Evolutionary conservation across 495 filamentous ascomycete species (phyloP).

Genomic region (Aspergillus nanangensis): DNA sequence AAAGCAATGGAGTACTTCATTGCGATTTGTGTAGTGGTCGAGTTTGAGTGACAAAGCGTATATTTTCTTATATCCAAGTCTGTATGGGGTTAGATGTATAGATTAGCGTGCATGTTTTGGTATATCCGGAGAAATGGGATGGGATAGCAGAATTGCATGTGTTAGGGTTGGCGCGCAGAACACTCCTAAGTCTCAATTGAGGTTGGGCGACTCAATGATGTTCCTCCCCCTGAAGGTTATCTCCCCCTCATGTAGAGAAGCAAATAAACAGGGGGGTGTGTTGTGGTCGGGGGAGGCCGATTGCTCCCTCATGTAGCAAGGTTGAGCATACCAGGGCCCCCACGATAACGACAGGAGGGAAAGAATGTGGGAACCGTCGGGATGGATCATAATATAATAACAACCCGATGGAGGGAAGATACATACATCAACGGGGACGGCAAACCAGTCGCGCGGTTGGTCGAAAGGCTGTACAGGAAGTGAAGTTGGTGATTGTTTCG

Average conservation of each 20-base stretch:
- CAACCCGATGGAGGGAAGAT: not conserved
- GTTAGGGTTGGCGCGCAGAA: no score
- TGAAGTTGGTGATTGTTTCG: slow-evolving; percentile 3
- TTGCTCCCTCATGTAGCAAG: no score
- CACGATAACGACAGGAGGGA: not conserved
- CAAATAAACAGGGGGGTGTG: no score
- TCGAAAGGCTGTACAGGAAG: slow-evolving; percentile 29
- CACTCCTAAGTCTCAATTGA: no score
- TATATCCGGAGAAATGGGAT: not conserved
- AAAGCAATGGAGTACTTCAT: slow-evolving; percentile 45
- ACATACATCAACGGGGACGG: slow-evolving; percentile 22
- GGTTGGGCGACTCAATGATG: no score
- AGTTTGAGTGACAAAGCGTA: not conserved
- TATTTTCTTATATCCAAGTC: not conserved
- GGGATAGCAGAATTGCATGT: not conserved
- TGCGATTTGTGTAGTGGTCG: slow-evolving; percentile 10
- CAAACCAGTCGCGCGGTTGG: slow-evolving; percentile 30
- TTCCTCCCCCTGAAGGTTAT: no score
- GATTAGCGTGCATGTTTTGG: no score
- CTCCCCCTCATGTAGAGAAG: no score
- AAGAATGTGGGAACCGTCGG: not conserved
- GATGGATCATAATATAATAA: not conserved
- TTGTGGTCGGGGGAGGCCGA: no score
- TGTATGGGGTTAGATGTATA: not conserved
- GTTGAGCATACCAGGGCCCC: not conserved